These are phyloP conservation scores for Chlamydomonas urium DNA, from an alignment of 139 green algal species.

Conservation along the genomic window DNA sequence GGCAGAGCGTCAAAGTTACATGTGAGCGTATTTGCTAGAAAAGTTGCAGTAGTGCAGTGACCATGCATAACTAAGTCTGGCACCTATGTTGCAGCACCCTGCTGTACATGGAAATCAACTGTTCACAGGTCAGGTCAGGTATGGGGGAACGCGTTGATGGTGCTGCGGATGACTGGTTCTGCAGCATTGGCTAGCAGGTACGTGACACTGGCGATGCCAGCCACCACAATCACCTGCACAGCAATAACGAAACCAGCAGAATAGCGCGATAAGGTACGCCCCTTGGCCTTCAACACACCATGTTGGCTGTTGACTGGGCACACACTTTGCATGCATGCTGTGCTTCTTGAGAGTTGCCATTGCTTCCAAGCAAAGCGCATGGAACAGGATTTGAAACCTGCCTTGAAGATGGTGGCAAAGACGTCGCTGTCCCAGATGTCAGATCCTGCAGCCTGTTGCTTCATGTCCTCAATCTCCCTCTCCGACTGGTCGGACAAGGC, in stretches of 20 bases:
- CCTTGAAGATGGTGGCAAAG: constrained; percentile 8
- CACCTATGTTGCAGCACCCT: background rate
- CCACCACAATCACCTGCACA: constrained; percentile 11
- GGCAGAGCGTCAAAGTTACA: background rate
- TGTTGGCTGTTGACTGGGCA: background rate
- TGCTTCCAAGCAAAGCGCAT: background rate
- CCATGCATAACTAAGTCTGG: background rate
- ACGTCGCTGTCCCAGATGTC: constrained; percentile 8
- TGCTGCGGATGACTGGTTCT: background rate
- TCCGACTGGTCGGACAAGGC: too few relatives aligned
- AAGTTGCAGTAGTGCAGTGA: background rate
- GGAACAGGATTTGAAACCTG: background rate
- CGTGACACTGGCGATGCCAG: background rate
- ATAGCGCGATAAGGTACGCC: background rate
- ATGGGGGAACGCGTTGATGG: constrained; percentile 13
- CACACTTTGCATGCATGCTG: background rate
- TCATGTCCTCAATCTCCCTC: constrained; percentile 8
- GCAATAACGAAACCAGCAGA: background rate
- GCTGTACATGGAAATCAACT: too few relatives aligned
- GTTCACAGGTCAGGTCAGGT: background rate
- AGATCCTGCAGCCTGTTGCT: background rate
- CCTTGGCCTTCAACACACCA: background rate
- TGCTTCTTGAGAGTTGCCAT: background rate
- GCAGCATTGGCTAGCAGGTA: background rate
- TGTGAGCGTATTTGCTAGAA: background rate